Percentiles rank a stretch among this genome's conserved stretches.
Evolutionary conservation across 352 stramenopile genomes (phyloP).

Genomic region (Peronospora destructor): DNA sequence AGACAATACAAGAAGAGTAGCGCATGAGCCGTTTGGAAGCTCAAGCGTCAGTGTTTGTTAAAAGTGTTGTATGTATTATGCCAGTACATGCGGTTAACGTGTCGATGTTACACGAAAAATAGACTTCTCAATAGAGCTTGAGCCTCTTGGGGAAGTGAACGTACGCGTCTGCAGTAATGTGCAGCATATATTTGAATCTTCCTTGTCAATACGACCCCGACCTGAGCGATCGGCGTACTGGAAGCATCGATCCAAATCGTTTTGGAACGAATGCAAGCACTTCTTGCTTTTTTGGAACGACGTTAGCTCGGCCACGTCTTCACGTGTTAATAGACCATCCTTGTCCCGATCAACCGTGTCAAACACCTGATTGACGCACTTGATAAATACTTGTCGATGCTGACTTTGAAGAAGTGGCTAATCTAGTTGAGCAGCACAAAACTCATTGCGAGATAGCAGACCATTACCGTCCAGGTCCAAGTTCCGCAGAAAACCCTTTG

Average conservation of each 20-base stretch:
- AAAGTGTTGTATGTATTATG: slow-evolving; percentile 28
- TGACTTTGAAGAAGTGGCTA: slow-evolving; percentile 51
- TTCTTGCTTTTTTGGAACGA: slow-evolving; percentile 27
- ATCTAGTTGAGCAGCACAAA: slow-evolving; percentile 61
- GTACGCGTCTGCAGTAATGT: slow-evolving; percentile 39
- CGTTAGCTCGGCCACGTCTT: slow-evolving; percentile 41
- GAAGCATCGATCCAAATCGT: slow-evolving; percentile 56
- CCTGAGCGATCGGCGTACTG: slow-evolving; percentile 37
- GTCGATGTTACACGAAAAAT: slow-evolving; percentile 17
- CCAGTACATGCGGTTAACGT: slow-evolving; percentile 6
- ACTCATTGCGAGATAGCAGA: slow-evolving; percentile 50
- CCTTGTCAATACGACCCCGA: slow-evolving; percentile 31
- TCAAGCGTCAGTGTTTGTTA: background rate
- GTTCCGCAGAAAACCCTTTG: slow-evolving; percentile 47
- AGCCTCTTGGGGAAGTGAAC: slow-evolving; percentile 44
- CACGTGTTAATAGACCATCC: slow-evolving; percentile 40
- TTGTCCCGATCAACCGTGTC: slow-evolving; percentile 38
- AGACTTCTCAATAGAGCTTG: slow-evolving; percentile 6
- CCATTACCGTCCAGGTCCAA: slow-evolving; percentile 64
- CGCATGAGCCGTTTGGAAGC: slow-evolving; percentile 23
- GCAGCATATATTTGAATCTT: slow-evolving; percentile 53
- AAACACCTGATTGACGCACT: slow-evolving; percentile 39
- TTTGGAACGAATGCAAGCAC: slow-evolving; percentile 47
- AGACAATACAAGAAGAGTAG: slow-evolving; percentile 16
- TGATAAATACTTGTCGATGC: slow-evolving; percentile 27